A percentile compares a stretch with the other conserved stretches of the same genome.
phyloP scores from a whole-genome alignment of 1,284 basidiomycete genomes.

The Austroboletus niveus region DNA sequence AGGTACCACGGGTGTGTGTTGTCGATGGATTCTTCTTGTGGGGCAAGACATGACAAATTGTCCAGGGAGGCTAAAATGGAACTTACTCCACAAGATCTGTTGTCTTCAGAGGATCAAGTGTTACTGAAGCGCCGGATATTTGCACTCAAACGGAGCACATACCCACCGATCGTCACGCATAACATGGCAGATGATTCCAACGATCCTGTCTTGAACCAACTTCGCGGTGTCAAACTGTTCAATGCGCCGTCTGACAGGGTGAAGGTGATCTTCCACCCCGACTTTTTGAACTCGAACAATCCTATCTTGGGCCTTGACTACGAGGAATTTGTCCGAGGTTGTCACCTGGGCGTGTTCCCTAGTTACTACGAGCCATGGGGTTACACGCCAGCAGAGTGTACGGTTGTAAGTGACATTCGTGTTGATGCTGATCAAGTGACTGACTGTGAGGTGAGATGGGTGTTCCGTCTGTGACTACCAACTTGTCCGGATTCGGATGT shows the following conservation, averaged over 20 bases:
- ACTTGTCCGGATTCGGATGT: constrained; percentile 95
- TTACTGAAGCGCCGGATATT: constrained; percentile 95
- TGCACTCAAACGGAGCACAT: constrained; percentile 90
- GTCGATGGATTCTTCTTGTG: no score
- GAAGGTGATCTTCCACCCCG: constrained; percentile 98
- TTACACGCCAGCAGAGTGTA: constrained; percentile 84
- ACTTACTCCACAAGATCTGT: constrained; percentile 71
- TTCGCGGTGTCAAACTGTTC: constrained; percentile 91
- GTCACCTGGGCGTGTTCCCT: constrained; percentile 97
- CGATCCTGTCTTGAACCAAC: constrained; percentile 95
- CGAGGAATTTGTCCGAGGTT: constrained; percentile 97
- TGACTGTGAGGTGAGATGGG: constrained; percentile 69
- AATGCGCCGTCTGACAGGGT: constrained; percentile 83
- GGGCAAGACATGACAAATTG: neutral
- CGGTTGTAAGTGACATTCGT: constrained; percentile 54
- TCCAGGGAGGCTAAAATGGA: constrained; percentile 74
- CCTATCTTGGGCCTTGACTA: constrained; percentile 97
- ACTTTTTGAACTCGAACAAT: constrained; percentile 97
- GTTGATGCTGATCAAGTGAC: constrained; percentile 8
- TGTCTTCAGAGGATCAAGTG: constrained; percentile 94
- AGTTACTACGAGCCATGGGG: constrained; percentile 97
- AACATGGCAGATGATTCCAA: constrained; percentile 94
- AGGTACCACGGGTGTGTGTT: constrained; percentile 78
- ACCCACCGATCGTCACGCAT: constrained; percentile 94
- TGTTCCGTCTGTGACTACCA: constrained; percentile 95